Conservation (phyloP, 441 rosid species). For the Jatropha multifida region DNA sequence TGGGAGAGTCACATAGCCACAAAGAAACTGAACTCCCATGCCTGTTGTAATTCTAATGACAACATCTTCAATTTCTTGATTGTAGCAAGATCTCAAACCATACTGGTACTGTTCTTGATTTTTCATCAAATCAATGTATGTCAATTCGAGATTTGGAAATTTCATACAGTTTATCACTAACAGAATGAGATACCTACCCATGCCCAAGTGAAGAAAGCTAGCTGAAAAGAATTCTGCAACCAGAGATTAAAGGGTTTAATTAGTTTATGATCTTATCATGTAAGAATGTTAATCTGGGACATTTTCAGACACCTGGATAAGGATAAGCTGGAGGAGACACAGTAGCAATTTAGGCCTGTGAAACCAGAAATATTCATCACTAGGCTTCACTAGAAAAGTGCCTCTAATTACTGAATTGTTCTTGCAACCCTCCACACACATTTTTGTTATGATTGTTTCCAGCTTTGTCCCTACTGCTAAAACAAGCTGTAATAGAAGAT, state of each 20-base stretch:
- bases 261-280: background rate
- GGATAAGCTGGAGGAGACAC: conserved; percentile 29
- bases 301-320: conserved; percentile 27
- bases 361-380: conserved; percentile 31
- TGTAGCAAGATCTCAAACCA: conserved; percentile 29
- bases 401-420: conserved; percentile 20
- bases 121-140: background rate
- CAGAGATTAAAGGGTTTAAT: background rate
- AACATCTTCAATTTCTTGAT: conserved; percentile 16
- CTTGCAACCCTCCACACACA: conserved; percentile 27
- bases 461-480: conserved; percentile 29
- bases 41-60: conserved; percentile 20
- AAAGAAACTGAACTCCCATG: conserved; percentile 24
- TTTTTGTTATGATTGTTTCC: conserved; percentile 28
- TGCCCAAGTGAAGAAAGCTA: conserved; percentile 36
- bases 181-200: conserved; percentile 19
- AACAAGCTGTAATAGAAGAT: conserved; percentile 16
- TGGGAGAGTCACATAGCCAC: conserved; percentile 30
- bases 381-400: conserved; percentile 23
- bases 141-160: conserved; percentile 5
- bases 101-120: conserved; percentile 17
- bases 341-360: conserved; percentile 30
- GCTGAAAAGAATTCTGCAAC: conserved; percentile 37
- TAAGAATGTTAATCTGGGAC: background rate
- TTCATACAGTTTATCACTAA: background rate